Evolutionary conservation across 1,284 basidiomycete genomes (phyloP).

Genomic region (Takashimella koratensis): DNA sequence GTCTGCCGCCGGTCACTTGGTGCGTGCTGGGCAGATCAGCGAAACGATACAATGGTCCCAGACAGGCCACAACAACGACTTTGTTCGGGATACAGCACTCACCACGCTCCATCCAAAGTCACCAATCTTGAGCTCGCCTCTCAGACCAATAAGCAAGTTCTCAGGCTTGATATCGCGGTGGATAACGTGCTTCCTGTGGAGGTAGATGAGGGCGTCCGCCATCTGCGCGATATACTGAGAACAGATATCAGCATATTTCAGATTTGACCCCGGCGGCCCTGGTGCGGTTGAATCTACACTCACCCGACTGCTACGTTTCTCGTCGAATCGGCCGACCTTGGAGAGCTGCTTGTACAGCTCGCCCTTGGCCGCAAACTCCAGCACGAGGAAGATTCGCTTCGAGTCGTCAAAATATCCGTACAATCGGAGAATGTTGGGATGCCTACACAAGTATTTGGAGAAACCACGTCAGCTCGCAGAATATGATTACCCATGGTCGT

Average conservation of each 20-base stretch:
- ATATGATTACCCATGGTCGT: background rate
- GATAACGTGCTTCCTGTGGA: conserved; percentile 95
- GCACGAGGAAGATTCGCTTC: conserved; percentile 96
- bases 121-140: conserved; percentile 96
- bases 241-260: background rate
- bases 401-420: conserved; percentile 98
- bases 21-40: conserved; percentile 73
- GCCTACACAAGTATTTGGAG: conserved; percentile 51
- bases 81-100: conserved; percentile 6
- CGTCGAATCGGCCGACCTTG: conserved; percentile 79
- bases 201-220: conserved; percentile 90
- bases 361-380: conserved; percentile 93
- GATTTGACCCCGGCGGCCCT: background rate
- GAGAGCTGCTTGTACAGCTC: conserved; percentile 94
- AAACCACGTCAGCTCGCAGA: background rate
- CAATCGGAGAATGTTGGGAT: conserved; percentile 89
- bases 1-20: conserved; percentile 84
- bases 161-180: conserved; percentile 99
- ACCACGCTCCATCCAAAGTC: conserved; percentile 97
- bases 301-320: conserved; percentile 68
- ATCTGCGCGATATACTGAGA: conserved; percentile 97
- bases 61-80: too few relatives aligned
- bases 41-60: too few relatives aligned
- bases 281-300: conserved; percentile 24
- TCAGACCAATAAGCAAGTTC: conserved; percentile 89